These are phyloP conservation scores for Phialophora chinensis DNA, from an alignment of 2,329 filamentous ascomycete genomes.

Conservation along the genomic window DNA sequence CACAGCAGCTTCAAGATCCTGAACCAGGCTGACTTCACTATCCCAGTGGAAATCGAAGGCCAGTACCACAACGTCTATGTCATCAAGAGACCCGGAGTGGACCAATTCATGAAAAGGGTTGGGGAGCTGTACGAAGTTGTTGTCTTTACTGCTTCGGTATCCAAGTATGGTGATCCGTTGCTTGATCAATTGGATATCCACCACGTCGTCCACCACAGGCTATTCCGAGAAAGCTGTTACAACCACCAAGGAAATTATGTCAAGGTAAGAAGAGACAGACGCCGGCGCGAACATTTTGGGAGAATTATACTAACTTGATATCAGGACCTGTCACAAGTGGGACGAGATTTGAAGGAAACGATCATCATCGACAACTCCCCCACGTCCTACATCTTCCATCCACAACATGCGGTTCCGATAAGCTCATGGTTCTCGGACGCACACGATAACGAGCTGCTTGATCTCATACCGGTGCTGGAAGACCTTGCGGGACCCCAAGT, in stretches of 20 bases:
- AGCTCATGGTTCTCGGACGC: conserved; percentile 99
- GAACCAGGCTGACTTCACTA: conserved; percentile 97
- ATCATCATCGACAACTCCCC: conserved; percentile 99
- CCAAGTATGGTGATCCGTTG: conserved; percentile 97
- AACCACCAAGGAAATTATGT: conserved; percentile 99
- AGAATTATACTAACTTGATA: conserved; percentile 18
- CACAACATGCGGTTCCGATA: conserved; percentile 97
- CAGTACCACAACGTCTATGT: conserved; percentile 99
- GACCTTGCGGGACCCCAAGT: conserved; percentile 89
- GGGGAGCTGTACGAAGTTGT: conserved; percentile 98
- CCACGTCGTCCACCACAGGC: conserved; percentile 89
- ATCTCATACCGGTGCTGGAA: conserved; percentile 97
- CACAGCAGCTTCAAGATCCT: conserved; percentile 99
- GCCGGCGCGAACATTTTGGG: background rate
- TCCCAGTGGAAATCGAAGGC: conserved; percentile 97
- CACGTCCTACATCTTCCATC: conserved; percentile 99
- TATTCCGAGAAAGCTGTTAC: conserved; percentile 98
- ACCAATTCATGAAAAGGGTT: conserved; percentile 98
- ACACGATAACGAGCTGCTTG: conserved; percentile 97
- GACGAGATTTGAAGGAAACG: conserved; percentile 91
- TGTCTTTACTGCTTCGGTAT: conserved; percentile 97
- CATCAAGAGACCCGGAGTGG: conserved; percentile 97
- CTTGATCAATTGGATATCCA: conserved; percentile 97
- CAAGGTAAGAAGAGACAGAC: conserved; percentile 61
- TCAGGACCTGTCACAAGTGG: conserved; percentile 90